Percentiles rank a stretch among this genome's conserved stretches.
These are phyloP conservation scores for Xylariaceae sp. DNA, from an alignment of 2,329 filamentous ascomycete species.

Conservation along the genomic window DNA sequence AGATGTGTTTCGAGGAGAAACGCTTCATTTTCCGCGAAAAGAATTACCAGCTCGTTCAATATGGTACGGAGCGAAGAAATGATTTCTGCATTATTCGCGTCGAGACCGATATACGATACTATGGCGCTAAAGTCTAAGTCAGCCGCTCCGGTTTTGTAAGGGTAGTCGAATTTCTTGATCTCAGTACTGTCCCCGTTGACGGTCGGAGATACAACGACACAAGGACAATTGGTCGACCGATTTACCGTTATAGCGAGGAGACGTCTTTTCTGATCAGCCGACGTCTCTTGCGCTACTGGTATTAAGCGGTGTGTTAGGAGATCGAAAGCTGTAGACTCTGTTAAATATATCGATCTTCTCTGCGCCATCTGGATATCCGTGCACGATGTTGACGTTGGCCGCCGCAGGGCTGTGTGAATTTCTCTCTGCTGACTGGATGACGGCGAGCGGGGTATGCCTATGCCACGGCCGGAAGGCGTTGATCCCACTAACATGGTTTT, in stretches of 20 bases:
- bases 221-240: constrained; percentile 59
- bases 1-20: constrained; percentile 56
- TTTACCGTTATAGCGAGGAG: constrained; percentile 65
- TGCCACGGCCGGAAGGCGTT: constrained; percentile 5
- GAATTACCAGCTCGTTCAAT: constrained; percentile 51
- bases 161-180: constrained; percentile 58
- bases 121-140: constrained; percentile 41
- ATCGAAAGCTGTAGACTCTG: constrained; percentile 50
- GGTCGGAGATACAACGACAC: constrained; percentile 59
- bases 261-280: constrained; percentile 36
- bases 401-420: constrained; percentile 46
- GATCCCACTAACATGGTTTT: constrained; percentile 53
- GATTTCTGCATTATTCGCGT: constrained; percentile 38
- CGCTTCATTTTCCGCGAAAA: constrained; percentile 65
- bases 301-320: constrained; percentile 54
- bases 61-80: constrained; percentile 42
- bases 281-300: constrained; percentile 33
- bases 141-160: constrained; percentile 44
- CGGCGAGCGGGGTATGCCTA: constrained; percentile 6
- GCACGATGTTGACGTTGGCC: constrained; percentile 11
- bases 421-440: constrained; percentile 45
- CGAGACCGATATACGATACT: constrained; percentile 52
- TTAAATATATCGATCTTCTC: constrained; percentile 53
- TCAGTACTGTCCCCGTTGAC: constrained; percentile 42
- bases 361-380: constrained; percentile 30